Evolutionary conservation across 1,284 basidiomycete species (phyloP), one percentile per base, ranked within the genome.

Genomic region (Meira miltonrushii): DNA sequence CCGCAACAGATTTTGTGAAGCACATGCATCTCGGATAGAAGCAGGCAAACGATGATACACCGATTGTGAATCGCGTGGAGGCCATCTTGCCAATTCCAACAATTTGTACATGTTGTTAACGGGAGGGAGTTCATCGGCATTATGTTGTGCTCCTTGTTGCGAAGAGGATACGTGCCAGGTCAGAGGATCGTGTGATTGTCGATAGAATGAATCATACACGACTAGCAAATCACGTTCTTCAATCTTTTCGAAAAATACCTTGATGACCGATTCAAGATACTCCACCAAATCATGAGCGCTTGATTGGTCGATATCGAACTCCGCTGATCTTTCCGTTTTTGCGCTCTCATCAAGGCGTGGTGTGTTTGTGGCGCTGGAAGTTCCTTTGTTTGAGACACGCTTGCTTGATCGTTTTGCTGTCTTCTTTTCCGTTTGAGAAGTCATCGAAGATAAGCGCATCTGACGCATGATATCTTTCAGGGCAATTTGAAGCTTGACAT

Each of bases 241-340:
- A 21, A 74, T 69, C 55, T 74, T 74, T 55, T 69, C 65, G 47
- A 71, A 69, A 49, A 74, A 74, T 15, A 71, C 48, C 23, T 44
- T 23, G 6, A 68, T 65, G 37, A 77, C 67, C 2, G 69, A 71
- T 48, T 77, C 74, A 39, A 78, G 64, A 48, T 72, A 77, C 10
- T 68, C 66, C 50, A 74, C 62, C 41, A 78, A 59, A 19, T 69
- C 69, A 17, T 54, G 61, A 3, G 69, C 57, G 8, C 49, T 52
- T 17, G 63, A 62, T 15, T 44, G 15, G 53, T 74, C 72, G 50
- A 72, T 67, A 59, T 74, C 69, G 25, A 74, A 57, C 13, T 64
- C 62, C 44, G 59, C 50, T 7, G 19, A 39, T 10, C n/a, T 41
- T 38, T 25, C 13, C 39, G 70, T 75, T 12, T 67, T 64, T 53